Evolutionary conservation across 202 grass and related monocot genomes (phyloP), one percentile per base, ranked within the genome.

Genomic region (Dendrocalamus latiflorus): DNA sequence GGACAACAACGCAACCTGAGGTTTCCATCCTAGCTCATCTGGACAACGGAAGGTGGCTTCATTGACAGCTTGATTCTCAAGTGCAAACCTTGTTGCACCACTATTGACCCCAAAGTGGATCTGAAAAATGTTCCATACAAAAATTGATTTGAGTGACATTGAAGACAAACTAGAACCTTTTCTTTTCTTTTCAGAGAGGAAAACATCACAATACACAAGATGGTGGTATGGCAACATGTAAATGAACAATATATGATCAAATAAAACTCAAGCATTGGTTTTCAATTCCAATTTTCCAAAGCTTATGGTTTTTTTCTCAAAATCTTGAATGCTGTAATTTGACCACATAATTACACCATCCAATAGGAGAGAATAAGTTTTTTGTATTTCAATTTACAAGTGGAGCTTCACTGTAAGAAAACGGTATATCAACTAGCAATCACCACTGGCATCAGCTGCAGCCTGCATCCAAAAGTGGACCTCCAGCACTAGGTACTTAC

Each of bases 21-120:
- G 96, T 77, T 99, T 99, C 93, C 96, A 99, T 66, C 96, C 96
- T 90, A 96, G 89, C 81, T 99, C 93, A 96, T 99, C 96, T 45
- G 93, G 93, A 60, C 93, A 99, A 13, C 96, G 89, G 80, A 99
- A 99, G 41, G 96, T 99, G 54, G 96, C 96, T 81, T 99, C 96
- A 75, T 99, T 99, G 50, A 94, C 87, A 50, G 96, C 96, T 91
- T 94, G 96, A 62, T 80, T 96, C 86, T 99, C 96, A 53, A 99
- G 78, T 41, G 91, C 93, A 84, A 99, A 96, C 85, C 91, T 93
- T 48, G 75, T 86, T 82, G 89, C 88, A 15, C 96, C 96, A 80
- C 96, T 96, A 80, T 92, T 96, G 17, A 94, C 89, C 70, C 96
- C 96, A 91, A 99, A 93, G 83, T 99, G 96, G 34, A 99, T 55